These are phyloP conservation scores for Eruca vesicaria DNA, from an alignment of 441 rosid genomes.

Conservation along the genomic window DNA sequence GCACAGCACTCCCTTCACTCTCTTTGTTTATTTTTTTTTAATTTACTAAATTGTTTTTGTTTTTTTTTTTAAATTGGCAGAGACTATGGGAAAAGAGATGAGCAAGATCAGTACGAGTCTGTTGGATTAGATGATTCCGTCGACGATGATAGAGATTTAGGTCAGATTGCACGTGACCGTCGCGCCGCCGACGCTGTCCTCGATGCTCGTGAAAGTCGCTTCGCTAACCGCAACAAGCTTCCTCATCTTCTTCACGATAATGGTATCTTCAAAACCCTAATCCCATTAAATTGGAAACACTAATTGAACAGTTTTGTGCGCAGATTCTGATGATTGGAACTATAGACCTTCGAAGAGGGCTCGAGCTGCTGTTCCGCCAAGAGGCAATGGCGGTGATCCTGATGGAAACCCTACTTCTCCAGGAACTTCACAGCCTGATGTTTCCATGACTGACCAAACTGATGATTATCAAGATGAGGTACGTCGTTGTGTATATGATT, in stretches of 20 bases:
- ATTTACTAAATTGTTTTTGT: neutral
- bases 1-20: conserved; percentile 28
- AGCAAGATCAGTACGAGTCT: conserved; percentile 74
- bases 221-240: conserved; percentile 68
- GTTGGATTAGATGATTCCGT: conserved; percentile 77
- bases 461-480: conserved; percentile 79
- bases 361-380: conserved; percentile 67
- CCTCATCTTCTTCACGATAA: conserved; percentile 93
- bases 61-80: conserved; percentile 34
- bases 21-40: neutral
- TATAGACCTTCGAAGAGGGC: conserved; percentile 79
- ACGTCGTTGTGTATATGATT: neutral
- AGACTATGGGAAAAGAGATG: conserved; percentile 68
- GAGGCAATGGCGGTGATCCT: conserved; percentile 59
- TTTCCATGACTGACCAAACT: conserved; percentile 86
- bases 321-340: conserved; percentile 86
- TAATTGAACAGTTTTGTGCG: neutral
- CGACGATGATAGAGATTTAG: conserved; percentile 79
- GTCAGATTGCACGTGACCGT: conserved; percentile 78
- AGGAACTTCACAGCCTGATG: conserved; percentile 73
- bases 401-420: conserved; percentile 84
- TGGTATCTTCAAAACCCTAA: too few relatives aligned
- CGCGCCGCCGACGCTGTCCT: conserved; percentile 80
- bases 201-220: conserved; percentile 63
- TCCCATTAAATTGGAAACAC: conserved; percentile 3